phyloP scores from a whole-genome alignment of 345 rosid genomes.

The Gossypium raimondii region DNA sequence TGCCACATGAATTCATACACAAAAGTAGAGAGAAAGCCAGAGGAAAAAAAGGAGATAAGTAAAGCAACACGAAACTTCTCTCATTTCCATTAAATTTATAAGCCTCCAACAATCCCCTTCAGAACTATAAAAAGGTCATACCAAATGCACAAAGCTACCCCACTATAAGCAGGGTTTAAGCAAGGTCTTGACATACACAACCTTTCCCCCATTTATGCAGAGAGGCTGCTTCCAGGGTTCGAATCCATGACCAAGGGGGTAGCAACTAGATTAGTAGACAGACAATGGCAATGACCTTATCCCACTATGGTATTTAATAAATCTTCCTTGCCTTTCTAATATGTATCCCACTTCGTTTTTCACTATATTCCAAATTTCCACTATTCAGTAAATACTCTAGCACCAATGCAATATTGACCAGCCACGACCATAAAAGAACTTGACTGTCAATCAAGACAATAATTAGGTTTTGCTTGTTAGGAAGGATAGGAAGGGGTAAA shows the following conservation, averaged over 20 bases:
- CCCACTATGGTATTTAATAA: neutral
- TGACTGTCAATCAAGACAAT: neutral
- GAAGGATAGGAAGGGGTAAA: neutral
- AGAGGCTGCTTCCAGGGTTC: neutral
- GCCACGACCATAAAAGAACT: neutral
- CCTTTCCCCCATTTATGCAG: neutral
- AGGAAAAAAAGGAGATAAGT: too few species aligned
- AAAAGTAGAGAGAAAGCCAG: neutral
- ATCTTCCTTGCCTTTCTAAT: slow-evolving; percentile 1
- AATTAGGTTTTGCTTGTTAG: neutral
- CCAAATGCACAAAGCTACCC: too few species aligned
- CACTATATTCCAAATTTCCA: neutral
- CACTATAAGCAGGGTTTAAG: neutral
- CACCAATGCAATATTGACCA: neutral
- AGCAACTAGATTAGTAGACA: neutral
- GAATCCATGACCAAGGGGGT: neutral
- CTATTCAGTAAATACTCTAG: neutral
- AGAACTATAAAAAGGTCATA: too few species aligned
- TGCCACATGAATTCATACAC: neutral
- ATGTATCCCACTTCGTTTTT: neutral
- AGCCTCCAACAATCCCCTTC: neutral
- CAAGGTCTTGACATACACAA: neutral
- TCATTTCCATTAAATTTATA: neutral
- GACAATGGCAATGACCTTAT: neutral
- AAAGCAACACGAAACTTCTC: neutral